These are phyloP conservation scores for Naganishia sp. DNA, from an alignment of 1,284 basidiomycete species.

Conservation along the genomic window DNA sequence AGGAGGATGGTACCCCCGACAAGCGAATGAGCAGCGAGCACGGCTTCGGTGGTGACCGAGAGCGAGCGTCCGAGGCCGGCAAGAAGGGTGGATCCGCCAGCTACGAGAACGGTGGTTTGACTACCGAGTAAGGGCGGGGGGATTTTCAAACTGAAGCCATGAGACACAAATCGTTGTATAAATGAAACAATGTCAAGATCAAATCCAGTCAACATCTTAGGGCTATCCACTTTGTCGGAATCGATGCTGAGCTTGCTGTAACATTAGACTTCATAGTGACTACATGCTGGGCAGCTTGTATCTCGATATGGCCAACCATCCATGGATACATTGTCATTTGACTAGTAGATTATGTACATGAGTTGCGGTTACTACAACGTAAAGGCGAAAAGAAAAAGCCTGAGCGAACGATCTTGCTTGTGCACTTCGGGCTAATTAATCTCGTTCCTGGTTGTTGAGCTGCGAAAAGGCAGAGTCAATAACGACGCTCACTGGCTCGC, in stretches of 20 bases:
- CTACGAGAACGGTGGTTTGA: slow-evolving; percentile 46
- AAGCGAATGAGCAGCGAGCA: slow-evolving; percentile 42
- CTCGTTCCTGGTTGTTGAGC: slow-evolving; percentile 26
- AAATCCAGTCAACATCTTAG: not conserved
- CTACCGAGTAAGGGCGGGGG: slow-evolving; percentile 16
- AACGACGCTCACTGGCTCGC: slow-evolving; percentile 40
- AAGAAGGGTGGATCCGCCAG: slow-evolving; percentile 46
- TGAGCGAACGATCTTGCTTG: too few relatives aligned
- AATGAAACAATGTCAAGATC: not conserved
- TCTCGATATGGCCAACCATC: not conserved
- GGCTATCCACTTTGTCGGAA: not conserved
- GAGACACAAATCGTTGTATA: slow-evolving; percentile 4
- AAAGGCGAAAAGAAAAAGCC: not conserved
- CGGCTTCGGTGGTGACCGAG: slow-evolving; percentile 39
- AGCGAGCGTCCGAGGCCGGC: slow-evolving; percentile 42
- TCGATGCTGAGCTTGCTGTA: not conserved
- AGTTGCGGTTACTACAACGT: slow-evolving; percentile 2
- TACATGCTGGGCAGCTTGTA: too few relatives aligned
- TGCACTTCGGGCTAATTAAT: not conserved
- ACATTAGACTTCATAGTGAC: not conserved
- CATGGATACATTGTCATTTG: not conserved
- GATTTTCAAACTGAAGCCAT: not conserved
- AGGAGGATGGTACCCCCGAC: slow-evolving; percentile 43
- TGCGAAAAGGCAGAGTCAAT: slow-evolving; percentile 44
- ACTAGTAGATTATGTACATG: too few relatives aligned